Base-by-base conservation (phyloP, 2,329 filamentous ascomycete species). In the Ophiostoma piceae region DNA sequence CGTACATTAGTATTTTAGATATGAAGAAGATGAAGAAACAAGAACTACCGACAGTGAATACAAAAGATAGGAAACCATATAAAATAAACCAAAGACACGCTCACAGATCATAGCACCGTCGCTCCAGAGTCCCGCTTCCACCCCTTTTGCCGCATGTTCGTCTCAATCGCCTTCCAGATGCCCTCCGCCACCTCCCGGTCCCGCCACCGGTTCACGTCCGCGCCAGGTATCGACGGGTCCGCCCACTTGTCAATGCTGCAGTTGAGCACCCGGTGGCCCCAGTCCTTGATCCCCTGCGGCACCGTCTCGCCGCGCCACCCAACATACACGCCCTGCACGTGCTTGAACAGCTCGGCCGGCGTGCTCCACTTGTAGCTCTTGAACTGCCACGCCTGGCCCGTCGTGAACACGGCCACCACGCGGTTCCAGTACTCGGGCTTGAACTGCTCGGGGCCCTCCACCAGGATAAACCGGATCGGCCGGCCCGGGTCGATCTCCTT, bases 381-480 rank as follows among this genome's bases (percentile, higher is more conserved):
- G 82, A 99, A 99, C 80, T 99, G 95, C 95, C 95, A 99, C 11
- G 90, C 89, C 81, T 99, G 95, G 43, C 95, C 95, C 0, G 95
- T 99, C 0, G 95, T 99, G 81, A 99, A 98, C 70, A 99, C 94
- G 14, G 92, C 95, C 1, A 97, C 95, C 7, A 99, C 91, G 68
- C 94, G 89, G 76, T 90, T 90, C 95, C 95, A 99, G 83, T 98
- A 97, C 77, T 98, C 94, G 0, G 95, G 95, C 79, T 97, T 96
- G 85, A 99, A 99, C 79, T 95, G 91, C 77, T 96, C 90, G 0
- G 94, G 91, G 22, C 90, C 90, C 79, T 99, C 95, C 69, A 98
- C 94, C 54, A 99, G 88, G 77, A 98, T 96, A 83, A 99, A 99
- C 66, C 94, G 92, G 76, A 95, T 88, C 0, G 92, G 90, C 19